Percentiles rank a stretch among this genome's conserved stretches.
Evolutionary conservation across 495 filamentous ascomycete genomes (phyloP).

Genomic region (Aspergillus carlsbadensis): DNA sequence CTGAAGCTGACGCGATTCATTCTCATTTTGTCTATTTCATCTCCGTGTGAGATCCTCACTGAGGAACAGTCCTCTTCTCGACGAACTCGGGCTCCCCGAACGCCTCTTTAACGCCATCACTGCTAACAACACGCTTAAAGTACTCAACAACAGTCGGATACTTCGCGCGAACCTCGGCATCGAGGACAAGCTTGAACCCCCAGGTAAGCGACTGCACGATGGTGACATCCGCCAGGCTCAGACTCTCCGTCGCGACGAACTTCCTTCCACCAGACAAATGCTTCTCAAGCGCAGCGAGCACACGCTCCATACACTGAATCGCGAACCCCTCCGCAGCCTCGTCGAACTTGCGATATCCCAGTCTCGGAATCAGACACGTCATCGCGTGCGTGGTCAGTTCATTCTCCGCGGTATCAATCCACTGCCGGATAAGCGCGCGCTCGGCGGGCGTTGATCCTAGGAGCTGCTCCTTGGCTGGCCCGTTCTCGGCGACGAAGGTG

Average conservation of each 20-base stretch:
- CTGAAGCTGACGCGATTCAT: too few species aligned
- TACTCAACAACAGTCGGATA: constrained; percentile 45
- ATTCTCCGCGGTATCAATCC: constrained; percentile 47
- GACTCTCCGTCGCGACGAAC: constrained; percentile 41
- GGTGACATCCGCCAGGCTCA: constrained; percentile 56
- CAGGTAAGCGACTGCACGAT: constrained; percentile 39
- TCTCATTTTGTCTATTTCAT: background rate
- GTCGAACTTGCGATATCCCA: constrained; percentile 33
- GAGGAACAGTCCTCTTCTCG: constrained; percentile 36
- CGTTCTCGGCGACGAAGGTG: constrained; percentile 51
- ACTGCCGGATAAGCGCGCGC: constrained; percentile 50
- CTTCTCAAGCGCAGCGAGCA: constrained; percentile 42
- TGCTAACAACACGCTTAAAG: constrained; percentile 39
- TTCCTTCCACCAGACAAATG: constrained; percentile 41
- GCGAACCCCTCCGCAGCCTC: constrained; percentile 31
- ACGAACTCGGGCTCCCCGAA: constrained; percentile 46
- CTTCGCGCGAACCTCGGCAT: constrained; percentile 49
- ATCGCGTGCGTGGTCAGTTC: constrained; percentile 39
- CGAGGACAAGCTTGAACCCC: constrained; percentile 43
- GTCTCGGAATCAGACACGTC: constrained; percentile 32
- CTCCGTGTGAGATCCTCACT: background rate
- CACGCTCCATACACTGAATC: constrained; percentile 30
- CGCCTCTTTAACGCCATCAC: constrained; percentile 49
- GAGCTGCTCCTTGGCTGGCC: constrained; percentile 51
- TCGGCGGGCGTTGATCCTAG: constrained; percentile 46